A percentile compares a stretch with the other conserved stretches of the same genome.
These are phyloP conservation scores for Papiliotrema terrestris DNA, from an alignment of 1,284 basidiomycete genomes.

Conservation along the genomic window DNA sequence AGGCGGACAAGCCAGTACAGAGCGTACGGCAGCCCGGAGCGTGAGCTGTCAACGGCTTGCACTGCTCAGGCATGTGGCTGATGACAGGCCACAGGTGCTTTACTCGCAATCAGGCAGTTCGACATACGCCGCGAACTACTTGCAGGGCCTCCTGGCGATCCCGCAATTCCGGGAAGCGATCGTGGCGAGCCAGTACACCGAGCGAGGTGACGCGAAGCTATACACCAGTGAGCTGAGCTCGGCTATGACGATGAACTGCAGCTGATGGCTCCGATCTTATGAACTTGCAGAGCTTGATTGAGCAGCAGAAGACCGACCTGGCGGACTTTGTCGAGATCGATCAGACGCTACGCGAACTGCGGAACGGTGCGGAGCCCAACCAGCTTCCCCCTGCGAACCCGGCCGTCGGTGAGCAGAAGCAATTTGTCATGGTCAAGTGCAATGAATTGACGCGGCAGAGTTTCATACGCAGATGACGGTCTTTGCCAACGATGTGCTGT, in stretches of 20 bases:
- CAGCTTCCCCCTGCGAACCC: constrained; percentile 17
- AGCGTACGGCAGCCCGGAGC: constrained; percentile 19
- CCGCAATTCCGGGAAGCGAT: constrained; percentile 35
- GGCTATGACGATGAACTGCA: background rate
- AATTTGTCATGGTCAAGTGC: too few relatives aligned
- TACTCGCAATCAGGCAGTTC: constrained; percentile 24
- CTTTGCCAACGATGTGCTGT: too few relatives aligned
- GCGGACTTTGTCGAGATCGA: constrained; percentile 16
- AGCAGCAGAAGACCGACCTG: background rate
- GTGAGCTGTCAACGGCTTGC: constrained; percentile 19
- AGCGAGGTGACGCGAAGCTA: background rate
- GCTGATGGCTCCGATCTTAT: background rate
- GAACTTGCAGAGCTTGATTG: background rate
- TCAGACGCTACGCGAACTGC: constrained; percentile 6
- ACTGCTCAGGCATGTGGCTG: background rate
- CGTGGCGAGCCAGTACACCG: background rate
- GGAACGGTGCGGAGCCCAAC: constrained; percentile 13
- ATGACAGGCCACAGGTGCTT: constrained; percentile 24
- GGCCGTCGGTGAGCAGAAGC: constrained; percentile 3
- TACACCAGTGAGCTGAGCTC: background rate
- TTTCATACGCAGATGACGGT: too few relatives aligned
- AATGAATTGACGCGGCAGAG: too few relatives aligned
- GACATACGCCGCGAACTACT: constrained; percentile 26
- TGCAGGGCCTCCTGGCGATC: constrained; percentile 39
- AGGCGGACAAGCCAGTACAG: constrained; percentile 17